phyloP scores from a whole-genome alignment of 208 protist genomes.

The Trypanosomatidae sp. region DNA sequence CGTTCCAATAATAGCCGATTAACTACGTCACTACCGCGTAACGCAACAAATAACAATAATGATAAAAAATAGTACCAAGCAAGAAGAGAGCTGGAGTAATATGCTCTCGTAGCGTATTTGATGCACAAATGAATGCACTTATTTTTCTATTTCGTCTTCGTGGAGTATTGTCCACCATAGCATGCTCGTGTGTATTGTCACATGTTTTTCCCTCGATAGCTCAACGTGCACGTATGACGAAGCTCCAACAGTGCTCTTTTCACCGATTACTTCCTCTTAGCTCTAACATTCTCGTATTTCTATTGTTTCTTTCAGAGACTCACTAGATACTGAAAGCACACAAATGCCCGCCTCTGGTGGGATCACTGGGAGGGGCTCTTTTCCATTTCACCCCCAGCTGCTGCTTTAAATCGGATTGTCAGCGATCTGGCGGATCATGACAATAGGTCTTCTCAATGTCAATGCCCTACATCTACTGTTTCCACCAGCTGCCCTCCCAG shows the following conservation, averaged over 20 bases:
- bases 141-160: background rate
- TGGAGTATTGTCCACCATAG: background rate
- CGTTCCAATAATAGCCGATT: background rate
- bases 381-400: conserved; percentile 58
- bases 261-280: background rate
- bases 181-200: background rate
- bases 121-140: background rate
- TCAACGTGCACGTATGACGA: background rate
- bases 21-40: background rate
- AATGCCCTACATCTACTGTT: conserved; percentile 59
- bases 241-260: background rate
- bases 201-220: background rate
- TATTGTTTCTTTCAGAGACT: background rate
- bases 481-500: conserved; percentile 56
- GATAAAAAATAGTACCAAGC: background rate
- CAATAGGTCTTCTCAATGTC: conserved; percentile 57
- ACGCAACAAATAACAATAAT: background rate
- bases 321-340: background rate
- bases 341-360: conserved; percentile 6
- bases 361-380: conserved; percentile 22
- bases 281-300: background rate
- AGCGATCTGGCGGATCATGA: conserved; percentile 54
- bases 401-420: conserved; percentile 37
- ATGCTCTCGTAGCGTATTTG: background rate
- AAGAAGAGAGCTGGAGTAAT: background rate